phyloP scores from a whole-genome alignment of 2,329 filamentous ascomycete genomes.

The Cladosporium phlei region DNA sequence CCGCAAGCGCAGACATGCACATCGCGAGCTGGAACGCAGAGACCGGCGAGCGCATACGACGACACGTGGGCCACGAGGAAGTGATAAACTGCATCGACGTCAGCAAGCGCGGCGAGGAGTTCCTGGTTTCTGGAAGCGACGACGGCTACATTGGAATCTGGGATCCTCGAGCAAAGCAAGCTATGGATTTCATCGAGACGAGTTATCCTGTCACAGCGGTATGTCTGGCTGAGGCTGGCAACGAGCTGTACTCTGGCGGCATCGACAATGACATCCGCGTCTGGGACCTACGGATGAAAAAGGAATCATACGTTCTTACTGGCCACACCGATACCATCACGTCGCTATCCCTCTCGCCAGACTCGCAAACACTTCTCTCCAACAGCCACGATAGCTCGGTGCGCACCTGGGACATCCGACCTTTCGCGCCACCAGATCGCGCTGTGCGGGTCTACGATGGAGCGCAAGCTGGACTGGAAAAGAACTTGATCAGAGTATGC shows the following conservation, averaged over 20 bases:
- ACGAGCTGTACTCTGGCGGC: slow-evolving; percentile 88
- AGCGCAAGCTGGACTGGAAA: slow-evolving; percentile 80
- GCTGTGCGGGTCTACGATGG: slow-evolving; percentile 86
- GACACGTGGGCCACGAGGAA: slow-evolving; percentile 90
- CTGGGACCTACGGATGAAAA: slow-evolving; percentile 92
- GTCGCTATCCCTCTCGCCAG: slow-evolving; percentile 84
- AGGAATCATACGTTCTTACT: slow-evolving; percentile 77
- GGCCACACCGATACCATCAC: slow-evolving; percentile 92
- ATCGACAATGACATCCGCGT: slow-evolving; percentile 98
- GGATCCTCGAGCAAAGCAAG: slow-evolving; percentile 89
- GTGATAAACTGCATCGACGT: slow-evolving; percentile 91
- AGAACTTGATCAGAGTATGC: slow-evolving; percentile 83
- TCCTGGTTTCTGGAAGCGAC: slow-evolving; percentile 86
- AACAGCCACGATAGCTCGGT: slow-evolving; percentile 93
- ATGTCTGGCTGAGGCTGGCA: slow-evolving; percentile 86
- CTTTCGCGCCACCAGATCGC: slow-evolving; percentile 84
- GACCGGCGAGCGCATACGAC: slow-evolving; percentile 83
- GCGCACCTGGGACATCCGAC: slow-evolving; percentile 90
- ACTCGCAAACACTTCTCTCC: slow-evolving; percentile 83
- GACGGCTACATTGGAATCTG: slow-evolving; percentile 92
- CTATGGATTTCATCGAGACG: slow-evolving; percentile 81
- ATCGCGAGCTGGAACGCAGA: slow-evolving; percentile 93
- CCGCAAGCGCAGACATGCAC: slow-evolving; percentile 88
- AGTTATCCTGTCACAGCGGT: slow-evolving; percentile 90
- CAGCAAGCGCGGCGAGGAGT: slow-evolving; percentile 81